Evolutionary conservation across 2,329 filamentous ascomycete genomes (phyloP).

Genomic region (Penicillium sp.): DNA sequence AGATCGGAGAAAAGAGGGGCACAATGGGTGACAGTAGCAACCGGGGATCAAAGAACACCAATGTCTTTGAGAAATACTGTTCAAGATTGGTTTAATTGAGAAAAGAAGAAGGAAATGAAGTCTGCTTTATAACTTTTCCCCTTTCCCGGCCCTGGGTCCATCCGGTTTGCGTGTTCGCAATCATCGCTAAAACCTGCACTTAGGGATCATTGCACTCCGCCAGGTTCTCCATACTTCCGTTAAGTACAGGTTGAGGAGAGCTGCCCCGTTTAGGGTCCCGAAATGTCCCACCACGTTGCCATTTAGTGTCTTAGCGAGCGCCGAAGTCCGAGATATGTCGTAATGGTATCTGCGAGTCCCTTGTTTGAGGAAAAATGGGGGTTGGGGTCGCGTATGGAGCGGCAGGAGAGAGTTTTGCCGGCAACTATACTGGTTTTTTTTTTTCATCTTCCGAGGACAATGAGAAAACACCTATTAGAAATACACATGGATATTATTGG

Average conservation of each 20-base stretch:
- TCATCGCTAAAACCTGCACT: conserved; percentile 49
- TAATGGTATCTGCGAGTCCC: conserved; percentile 7
- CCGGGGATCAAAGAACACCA: not conserved
- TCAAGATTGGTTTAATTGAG: not conserved
- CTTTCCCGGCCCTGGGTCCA: conserved; percentile 8
- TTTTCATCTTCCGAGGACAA: not conserved
- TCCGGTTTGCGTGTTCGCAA: conserved; percentile 13
- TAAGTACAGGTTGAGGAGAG: conserved; percentile 52
- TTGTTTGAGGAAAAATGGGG: not conserved
- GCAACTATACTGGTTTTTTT: not conserved
- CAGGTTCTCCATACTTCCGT: conserved; percentile 38
- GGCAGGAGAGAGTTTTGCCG: not conserved
- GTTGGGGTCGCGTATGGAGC: conserved; percentile 2
- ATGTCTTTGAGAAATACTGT: not conserved
- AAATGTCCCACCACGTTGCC: conserved; percentile 25
- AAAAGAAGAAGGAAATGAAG: not conserved
- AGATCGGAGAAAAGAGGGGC: not conserved
- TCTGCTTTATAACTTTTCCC: conserved; percentile 18
- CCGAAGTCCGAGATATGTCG: conserved; percentile 8
- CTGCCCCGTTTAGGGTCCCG: conserved; percentile 27
- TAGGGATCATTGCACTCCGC: conserved; percentile 39
- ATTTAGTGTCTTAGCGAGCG: conserved; percentile 17
- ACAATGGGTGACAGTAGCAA: not conserved
- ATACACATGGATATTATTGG: conserved; percentile 24
- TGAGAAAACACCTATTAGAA: not conserved